These are phyloP conservation scores for Botrytis tulipae DNA, from an alignment of 2,329 filamentous ascomycete species.

Conservation along the genomic window DNA sequence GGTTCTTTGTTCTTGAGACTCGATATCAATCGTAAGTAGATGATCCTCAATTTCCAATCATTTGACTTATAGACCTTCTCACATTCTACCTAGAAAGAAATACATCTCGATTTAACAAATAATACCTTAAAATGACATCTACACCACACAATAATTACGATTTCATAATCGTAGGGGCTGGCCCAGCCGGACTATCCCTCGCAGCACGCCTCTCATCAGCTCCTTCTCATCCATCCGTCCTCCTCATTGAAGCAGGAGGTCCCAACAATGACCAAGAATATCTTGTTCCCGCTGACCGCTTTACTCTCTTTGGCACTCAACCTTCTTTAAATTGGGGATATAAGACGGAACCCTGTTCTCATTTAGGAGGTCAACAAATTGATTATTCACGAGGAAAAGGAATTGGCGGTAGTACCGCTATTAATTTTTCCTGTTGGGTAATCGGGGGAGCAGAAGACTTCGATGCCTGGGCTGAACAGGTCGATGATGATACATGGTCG, in stretches of 20 bases:
- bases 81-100: not conserved
- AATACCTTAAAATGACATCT: not conserved
- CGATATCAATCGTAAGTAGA: not conserved
- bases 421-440: conserved; percentile 48
- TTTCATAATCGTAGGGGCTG: conserved; percentile 43
- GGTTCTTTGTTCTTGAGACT: not conserved
- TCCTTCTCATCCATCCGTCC: conserved; percentile 49
- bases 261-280: conserved; percentile 47
- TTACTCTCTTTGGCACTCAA: conserved; percentile 45
- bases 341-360: conserved; percentile 31
- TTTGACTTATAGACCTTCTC: not conserved
- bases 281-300: conserved; percentile 55
- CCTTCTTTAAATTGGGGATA: conserved; percentile 34
- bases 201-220: conserved; percentile 52
- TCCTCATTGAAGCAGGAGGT: conserved; percentile 60
- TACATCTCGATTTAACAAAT: not conserved
- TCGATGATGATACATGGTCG: conserved; percentile 53
- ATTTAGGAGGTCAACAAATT: conserved; percentile 33
- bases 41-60: not conserved
- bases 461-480: conserved; percentile 56
- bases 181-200: conserved; percentile 58
- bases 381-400: conserved; percentile 41
- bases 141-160: conserved; percentile 7
- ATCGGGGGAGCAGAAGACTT: conserved; percentile 59
- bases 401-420: conserved; percentile 42